Percentiles rank a stretch among this genome's conserved stretches.
phyloP scores from a whole-genome alignment of 2,329 filamentous ascomycete species.

The Cladosporium sphaerospermum region DNA sequence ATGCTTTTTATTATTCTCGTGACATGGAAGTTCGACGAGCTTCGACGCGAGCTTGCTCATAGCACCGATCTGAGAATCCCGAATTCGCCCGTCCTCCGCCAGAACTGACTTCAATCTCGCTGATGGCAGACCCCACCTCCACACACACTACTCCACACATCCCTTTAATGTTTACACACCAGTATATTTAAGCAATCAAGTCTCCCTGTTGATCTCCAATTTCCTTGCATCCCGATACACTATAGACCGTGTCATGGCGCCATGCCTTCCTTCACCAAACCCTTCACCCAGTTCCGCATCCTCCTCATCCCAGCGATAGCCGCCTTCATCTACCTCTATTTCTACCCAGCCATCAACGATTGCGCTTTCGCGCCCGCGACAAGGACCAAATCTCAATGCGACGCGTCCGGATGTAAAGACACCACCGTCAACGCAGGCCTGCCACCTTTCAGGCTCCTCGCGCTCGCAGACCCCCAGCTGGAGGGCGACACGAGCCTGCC shows the following conservation, averaged over 20 bases:
- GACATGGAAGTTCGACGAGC: no score
- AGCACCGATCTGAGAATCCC: no score
- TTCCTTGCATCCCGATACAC: no score
- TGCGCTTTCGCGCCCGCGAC: slow-evolving; percentile 65
- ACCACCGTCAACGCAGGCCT: slow-evolving; percentile 13
- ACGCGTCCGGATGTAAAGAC: neutral
- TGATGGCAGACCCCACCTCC: neutral
- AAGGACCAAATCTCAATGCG: neutral
- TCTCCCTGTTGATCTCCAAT: slow-evolving; percentile 17
- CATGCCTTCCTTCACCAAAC: slow-evolving; percentile 46
- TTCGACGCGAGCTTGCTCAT: no score
- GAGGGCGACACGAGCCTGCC: slow-evolving; percentile 86
- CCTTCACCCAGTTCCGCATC: slow-evolving; percentile 42
- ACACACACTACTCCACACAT: neutral
- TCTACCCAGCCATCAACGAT: slow-evolving; percentile 73
- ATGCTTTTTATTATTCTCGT: no score
- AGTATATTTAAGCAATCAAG: no score
- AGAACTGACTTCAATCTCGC: neutral
- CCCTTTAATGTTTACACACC: neutral
- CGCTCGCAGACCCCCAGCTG: slow-evolving; percentile 85
- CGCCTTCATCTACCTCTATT: slow-evolving; percentile 72
- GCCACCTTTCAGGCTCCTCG: slow-evolving; percentile 79
- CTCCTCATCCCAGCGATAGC: slow-evolving; percentile 61
- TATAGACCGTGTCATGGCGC: neutral
- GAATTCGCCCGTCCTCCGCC: no score